These are phyloP conservation scores for Arctium lappa DNA, from an alignment of 129 eudicot genomes.

Conservation along the genomic window DNA sequence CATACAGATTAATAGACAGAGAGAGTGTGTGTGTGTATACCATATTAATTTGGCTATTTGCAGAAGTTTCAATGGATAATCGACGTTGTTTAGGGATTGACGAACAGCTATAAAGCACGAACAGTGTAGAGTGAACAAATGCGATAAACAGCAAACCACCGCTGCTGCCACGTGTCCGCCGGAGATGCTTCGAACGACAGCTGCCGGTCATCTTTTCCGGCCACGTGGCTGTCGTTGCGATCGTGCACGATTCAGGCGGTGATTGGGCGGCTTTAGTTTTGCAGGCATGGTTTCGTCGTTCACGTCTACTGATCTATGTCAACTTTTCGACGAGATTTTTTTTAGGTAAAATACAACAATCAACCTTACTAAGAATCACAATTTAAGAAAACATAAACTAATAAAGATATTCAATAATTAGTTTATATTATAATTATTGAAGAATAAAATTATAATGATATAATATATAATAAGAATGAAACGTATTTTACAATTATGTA, in stretches of 20 bases:
- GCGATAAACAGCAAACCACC: neutral
- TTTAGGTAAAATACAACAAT: too few species aligned
- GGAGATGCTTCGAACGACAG: conserved; percentile 1
- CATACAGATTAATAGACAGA: neutral
- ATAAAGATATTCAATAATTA: too few species aligned
- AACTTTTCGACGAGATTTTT: neutral
- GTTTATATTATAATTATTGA: too few species aligned
- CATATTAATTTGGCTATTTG: conserved; percentile 2
- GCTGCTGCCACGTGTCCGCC: conserved; percentile 15
- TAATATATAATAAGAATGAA: too few species aligned
- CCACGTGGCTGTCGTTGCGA: conserved; percentile 21
- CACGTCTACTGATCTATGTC: neutral
- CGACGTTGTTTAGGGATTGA: conserved; percentile 1
- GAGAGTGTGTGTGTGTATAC: neutral
- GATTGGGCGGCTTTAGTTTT: conserved; percentile 3
- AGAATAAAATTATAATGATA: too few species aligned
- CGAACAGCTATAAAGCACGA: conserved; percentile 6
- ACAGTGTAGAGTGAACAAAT: conserved; percentile 1
- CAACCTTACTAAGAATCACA: too few species aligned
- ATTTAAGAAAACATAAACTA: too few species aligned
- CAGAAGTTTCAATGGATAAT: neutral
- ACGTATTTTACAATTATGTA: too few species aligned
- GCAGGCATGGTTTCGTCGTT: neutral
- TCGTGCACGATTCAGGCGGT: conserved; percentile 2
- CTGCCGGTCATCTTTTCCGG: conserved; percentile 1